Conservation (phyloP, 768 basidiomycete genomes). For the Panellus pusillus region DNA sequence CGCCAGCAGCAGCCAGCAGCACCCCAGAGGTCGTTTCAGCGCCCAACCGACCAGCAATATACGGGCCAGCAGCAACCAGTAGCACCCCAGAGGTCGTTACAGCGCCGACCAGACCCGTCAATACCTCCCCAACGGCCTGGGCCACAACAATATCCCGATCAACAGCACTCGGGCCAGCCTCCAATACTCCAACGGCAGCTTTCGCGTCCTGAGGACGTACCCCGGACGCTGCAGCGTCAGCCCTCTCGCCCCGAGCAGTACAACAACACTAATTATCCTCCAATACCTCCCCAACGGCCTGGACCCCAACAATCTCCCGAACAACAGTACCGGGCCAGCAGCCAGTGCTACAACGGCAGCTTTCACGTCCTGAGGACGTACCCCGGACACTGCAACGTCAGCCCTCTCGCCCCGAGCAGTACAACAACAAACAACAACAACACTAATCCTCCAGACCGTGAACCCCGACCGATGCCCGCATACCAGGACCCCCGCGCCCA, state of each 20-base stretch:
- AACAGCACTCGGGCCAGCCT: neutral
- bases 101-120: conserved; percentile 9
- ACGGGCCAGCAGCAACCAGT: neutral
- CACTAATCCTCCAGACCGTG: neutral
- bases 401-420: conserved; percentile 14
- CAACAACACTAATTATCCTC: neutral
- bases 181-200: conserved; percentile 4
- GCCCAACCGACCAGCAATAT: too few relatives aligned
- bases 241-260: conserved; percentile 13
- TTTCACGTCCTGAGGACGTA: conserved; percentile 5
- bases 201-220: conserved; percentile 4
- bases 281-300: neutral
- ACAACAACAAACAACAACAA: neutral
- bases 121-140: neutral
- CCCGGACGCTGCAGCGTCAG: neutral
- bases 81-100: neutral
- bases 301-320: neutral
- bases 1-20: conserved; percentile 7
- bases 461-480: neutral
- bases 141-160: neutral
- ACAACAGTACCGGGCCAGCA: neutral
- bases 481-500: conserved; percentile 4
- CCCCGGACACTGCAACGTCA: neutral
- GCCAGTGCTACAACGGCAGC: conserved; percentile 4
- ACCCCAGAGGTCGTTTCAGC: too few relatives aligned